A percentile compares a stretch with the other conserved stretches of the same genome.
These are phyloP conservation scores for Macrocybe gigantea DNA, from an alignment of 768 basidiomycete species.

Conservation along the genomic window DNA sequence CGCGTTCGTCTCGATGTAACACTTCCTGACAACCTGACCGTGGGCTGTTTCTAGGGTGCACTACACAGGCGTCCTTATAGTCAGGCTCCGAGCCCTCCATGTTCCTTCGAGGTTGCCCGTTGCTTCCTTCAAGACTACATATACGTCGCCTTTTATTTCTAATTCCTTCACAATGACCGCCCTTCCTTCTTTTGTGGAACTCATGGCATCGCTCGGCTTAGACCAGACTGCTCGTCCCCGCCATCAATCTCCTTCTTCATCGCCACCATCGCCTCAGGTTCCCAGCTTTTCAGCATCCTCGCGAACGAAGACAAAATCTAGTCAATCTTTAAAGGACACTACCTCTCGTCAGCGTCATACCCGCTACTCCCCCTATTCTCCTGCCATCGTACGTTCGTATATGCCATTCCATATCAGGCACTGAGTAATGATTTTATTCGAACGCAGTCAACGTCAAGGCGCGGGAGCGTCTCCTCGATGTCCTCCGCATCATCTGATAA, in stretches of 20 bases:
- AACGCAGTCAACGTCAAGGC: conserved; percentile 33
- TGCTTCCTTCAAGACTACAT: conserved; percentile 15
- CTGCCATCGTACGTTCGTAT: conserved; percentile 27
- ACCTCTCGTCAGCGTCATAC: conserved; percentile 29
- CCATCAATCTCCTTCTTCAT: conserved; percentile 38
- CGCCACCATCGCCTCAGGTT: conserved; percentile 30
- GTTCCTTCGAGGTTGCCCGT: conserved; percentile 29
- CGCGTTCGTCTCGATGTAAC: conserved; percentile 31
- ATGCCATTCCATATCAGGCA: not conserved
- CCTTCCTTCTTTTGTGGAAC: conserved; percentile 83
- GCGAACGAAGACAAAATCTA: conserved; percentile 33
- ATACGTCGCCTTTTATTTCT: conserved; percentile 21
- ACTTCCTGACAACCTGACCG: conserved; percentile 49
- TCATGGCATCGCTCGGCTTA: conserved; percentile 80
- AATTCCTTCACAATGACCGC: conserved; percentile 46
- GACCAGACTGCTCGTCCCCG: conserved; percentile 37
- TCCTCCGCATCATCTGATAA: conserved; percentile 32
- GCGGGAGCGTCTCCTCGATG: conserved; percentile 42
- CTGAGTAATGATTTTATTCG: not conserved
- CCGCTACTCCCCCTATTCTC: conserved; percentile 47
- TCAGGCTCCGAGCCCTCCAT: conserved; percentile 17
- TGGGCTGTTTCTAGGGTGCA: conserved; percentile 50
- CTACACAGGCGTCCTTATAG: conserved; percentile 33
- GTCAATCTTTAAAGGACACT: conserved; percentile 35
- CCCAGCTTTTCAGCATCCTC: conserved; percentile 25